Conservation (phyloP, 768 basidiomycete species). For the Trametes cinnabarina region DNA sequence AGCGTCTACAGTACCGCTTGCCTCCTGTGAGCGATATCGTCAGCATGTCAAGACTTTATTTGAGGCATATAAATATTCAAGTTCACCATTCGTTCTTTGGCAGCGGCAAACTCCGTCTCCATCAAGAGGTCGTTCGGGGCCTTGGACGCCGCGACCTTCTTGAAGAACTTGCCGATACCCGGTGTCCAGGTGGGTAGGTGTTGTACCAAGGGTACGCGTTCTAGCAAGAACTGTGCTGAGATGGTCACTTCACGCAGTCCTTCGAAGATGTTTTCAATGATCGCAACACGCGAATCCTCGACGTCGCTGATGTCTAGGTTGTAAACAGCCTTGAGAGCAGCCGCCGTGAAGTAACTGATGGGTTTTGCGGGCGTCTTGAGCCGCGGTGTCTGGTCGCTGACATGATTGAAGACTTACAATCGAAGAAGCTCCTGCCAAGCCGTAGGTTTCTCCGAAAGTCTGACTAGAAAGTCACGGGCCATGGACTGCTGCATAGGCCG, state of each 20-base stretch:
- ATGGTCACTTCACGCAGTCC: constrained; percentile 1
- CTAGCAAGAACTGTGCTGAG: not conserved
- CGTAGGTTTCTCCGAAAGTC: constrained; percentile 1
- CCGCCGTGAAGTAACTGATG: constrained; percentile 4
- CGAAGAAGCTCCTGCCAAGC: not conserved
- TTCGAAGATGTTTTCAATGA: constrained; percentile 9
- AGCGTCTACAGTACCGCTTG: not conserved
- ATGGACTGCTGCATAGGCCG: not conserved
- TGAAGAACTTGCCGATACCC: not conserved
- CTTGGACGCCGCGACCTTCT: not conserved
- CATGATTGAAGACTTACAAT: not conserved
- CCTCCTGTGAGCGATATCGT: not conserved
- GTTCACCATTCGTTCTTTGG: not conserved
- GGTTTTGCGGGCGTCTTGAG: no score
- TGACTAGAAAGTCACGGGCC: constrained; percentile 6
- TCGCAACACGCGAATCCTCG: constrained; percentile 15
- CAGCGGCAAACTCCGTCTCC: not conserved
- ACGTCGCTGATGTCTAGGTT: not conserved
- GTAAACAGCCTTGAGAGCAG: not conserved
- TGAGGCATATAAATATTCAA: no score
- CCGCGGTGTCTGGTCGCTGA: no score
- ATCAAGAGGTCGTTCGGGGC: not conserved
- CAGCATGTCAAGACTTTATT: no score
- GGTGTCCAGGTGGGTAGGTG: constrained; percentile 4
- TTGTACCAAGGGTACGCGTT: not conserved